Percentiles rank a stretch among this genome's conserved stretches.
phyloP scores from a whole-genome alignment of 1,284 basidiomycete species.

The Sanghuangporus baumii region DNA sequence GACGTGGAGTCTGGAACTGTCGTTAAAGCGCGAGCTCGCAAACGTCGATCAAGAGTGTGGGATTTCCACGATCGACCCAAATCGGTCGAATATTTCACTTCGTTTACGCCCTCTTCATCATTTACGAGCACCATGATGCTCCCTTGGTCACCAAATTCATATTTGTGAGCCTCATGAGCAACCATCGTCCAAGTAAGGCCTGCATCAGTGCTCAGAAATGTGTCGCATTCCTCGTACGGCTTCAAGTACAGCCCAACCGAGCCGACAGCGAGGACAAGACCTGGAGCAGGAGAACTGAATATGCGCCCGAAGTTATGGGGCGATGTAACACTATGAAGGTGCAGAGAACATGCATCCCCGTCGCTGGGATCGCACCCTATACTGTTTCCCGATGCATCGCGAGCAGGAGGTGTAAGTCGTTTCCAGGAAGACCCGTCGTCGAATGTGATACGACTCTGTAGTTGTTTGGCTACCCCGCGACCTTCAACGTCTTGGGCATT shows the following conservation, averaged over 20 bases:
- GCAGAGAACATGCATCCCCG: conserved; percentile 68
- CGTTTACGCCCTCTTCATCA: conserved; percentile 79
- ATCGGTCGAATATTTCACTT: conserved; percentile 80
- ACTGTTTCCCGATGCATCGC: conserved; percentile 54
- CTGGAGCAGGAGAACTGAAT: conserved; percentile 93
- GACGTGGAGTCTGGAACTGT: conserved; percentile 91
- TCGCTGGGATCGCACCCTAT: conserved; percentile 61
- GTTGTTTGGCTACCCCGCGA: conserved; percentile 54
- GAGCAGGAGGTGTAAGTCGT: conserved; percentile 54
- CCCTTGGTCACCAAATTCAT: conserved; percentile 92
- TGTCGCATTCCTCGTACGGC: conserved; percentile 88
- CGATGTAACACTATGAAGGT: conserved; percentile 87
- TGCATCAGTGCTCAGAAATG: conserved; percentile 88
- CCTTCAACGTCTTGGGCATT: conserved; percentile 82
- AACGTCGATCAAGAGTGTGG: conserved; percentile 62
- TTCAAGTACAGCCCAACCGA: conserved; percentile 69
- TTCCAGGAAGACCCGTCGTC: conserved; percentile 62
- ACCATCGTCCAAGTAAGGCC: conserved; percentile 86
- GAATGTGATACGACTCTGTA: conserved; percentile 82
- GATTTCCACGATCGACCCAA: conserved; percentile 77
- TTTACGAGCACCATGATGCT: conserved; percentile 82
- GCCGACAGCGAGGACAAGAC: conserved; percentile 93
- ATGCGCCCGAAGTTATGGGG: conserved; percentile 91
- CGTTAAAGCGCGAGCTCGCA: conserved; percentile 74
- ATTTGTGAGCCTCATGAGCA: conserved; percentile 77